Conservation (phyloP, 2,329 filamentous ascomycete genomes). For the Capronia coronata region DNA sequence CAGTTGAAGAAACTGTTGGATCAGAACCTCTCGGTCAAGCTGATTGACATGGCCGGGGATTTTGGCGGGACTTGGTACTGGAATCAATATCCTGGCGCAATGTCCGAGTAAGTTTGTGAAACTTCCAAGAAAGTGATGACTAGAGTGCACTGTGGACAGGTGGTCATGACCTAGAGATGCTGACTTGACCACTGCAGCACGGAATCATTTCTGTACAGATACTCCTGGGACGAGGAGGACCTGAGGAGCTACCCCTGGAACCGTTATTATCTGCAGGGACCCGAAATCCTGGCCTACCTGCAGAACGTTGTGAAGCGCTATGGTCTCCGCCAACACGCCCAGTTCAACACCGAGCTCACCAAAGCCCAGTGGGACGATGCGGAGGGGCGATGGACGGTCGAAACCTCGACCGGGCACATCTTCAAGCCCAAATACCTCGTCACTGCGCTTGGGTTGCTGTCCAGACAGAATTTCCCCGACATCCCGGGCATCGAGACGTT, state of each 20-base stretch:
- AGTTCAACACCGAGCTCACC: slow-evolving; percentile 41
- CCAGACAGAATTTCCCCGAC: slow-evolving; percentile 36
- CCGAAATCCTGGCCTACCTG: slow-evolving; percentile 44
- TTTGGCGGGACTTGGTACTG: slow-evolving; percentile 37
- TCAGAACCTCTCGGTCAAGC: slow-evolving; percentile 42
- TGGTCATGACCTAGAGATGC: no score
- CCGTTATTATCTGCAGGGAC: slow-evolving; percentile 21
- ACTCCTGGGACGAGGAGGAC: slow-evolving; percentile 36
- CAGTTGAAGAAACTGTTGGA: slow-evolving; percentile 49
- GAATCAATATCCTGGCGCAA: slow-evolving; percentile 38
- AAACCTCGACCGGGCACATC: slow-evolving; percentile 35
- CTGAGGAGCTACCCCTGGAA: slow-evolving; percentile 18
- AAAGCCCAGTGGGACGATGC: slow-evolving; percentile 29
- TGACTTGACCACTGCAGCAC: no score
- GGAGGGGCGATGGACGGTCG: slow-evolving; percentile 39
- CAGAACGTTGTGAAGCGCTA: slow-evolving; percentile 42
- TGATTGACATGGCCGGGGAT: slow-evolving; percentile 49
- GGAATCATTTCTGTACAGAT: slow-evolving; percentile 30
- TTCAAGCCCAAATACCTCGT: slow-evolving; percentile 37
- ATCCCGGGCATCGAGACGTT: slow-evolving; percentile 36
- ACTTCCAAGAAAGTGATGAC: no score
- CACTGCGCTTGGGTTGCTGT: slow-evolving; percentile 36
- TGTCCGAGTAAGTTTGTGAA: no score
- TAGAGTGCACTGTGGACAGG: no score
- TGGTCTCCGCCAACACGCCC: slow-evolving; percentile 40